Evolutionary conservation across 2,329 filamentous ascomycete species (phyloP), one percentile per base, ranked within the genome.

Genomic region (Apiospora rasikravindrae): DNA sequence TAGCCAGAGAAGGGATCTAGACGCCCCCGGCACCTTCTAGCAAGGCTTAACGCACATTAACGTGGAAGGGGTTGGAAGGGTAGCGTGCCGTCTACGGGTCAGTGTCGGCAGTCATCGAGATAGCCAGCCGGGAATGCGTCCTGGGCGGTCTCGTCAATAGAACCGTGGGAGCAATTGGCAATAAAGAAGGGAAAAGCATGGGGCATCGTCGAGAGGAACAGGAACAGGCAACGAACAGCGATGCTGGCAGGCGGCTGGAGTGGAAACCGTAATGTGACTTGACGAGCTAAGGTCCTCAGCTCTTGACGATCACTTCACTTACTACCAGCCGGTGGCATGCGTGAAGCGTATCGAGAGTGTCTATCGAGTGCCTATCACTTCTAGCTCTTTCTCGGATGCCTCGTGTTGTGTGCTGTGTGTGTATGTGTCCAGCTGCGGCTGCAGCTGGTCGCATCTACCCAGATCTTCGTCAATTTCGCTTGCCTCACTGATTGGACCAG

Each of bases 101-200:
- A 61, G 29, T 61, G 33, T 26, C 53, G 53, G 53, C 53, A 61
- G 29, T 61, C 53, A 61, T 61, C 53, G 53, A 61, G 53, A 61
- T 61, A 61, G 53, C 16, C 53, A 37, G 2, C 53, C 53, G 53
- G 53, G 29, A 33, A 33, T 33, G 5, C 29, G 29, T 33, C 33
- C 8, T 61, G 29, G 26, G 33, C 14, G 53, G 53, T 37, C 19
- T 33, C 4, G 26, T 61, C 29, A 29, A 57, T 57, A 33, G 51
- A 29, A 10, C 26, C 51, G 16, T 33, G 14, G 13, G 10, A 37
- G 16, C 5, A 22, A 8, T 24, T 49, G 51, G 24, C 26, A 57
- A 57, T 57, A 61, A 37, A 61, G 53, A 29, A 61, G 22, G 29
- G 26, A 24, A 53, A 24, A 11, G 53, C 53, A 51, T 47, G 44